Evolutionary conservation across 2,329 filamentous ascomycete genomes (phyloP).

Genomic region (Aureobasidium sp.): DNA sequence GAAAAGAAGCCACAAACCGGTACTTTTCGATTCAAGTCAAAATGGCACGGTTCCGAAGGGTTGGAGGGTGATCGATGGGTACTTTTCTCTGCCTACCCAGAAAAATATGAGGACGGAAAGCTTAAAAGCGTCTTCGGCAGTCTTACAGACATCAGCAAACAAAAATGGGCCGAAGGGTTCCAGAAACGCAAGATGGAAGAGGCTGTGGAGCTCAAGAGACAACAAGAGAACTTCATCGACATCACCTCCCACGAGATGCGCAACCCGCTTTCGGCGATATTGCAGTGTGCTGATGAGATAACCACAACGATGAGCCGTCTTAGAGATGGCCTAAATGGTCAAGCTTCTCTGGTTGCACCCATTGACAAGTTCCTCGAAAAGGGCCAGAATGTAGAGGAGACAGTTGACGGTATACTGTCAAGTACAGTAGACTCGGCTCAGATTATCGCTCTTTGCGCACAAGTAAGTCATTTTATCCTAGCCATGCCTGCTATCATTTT

Average conservation of each 20-base stretch:
- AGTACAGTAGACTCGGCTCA: slow-evolving; percentile 65
- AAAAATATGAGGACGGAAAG: slow-evolving; percentile 54
- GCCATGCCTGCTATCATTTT: not conserved
- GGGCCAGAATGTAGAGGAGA: slow-evolving; percentile 29
- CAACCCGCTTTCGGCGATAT: slow-evolving; percentile 48
- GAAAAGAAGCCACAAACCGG: slow-evolving; percentile 56
- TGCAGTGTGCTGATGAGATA: slow-evolving; percentile 73
- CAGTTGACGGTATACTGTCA: slow-evolving; percentile 40
- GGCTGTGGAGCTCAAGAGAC: slow-evolving; percentile 70
- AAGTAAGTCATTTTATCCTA: slow-evolving; percentile 25
- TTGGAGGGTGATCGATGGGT: slow-evolving; percentile 60
- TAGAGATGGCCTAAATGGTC: slow-evolving; percentile 34
- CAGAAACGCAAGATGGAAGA: slow-evolving; percentile 72
- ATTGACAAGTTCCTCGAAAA: not conserved
- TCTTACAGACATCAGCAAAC: slow-evolving; percentile 76
- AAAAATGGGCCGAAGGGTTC: slow-evolving; percentile 76
- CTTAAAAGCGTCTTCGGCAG: slow-evolving; percentile 71
- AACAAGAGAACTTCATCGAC: slow-evolving; percentile 69
- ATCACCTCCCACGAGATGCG: slow-evolving; percentile 35
- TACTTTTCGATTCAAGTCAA: slow-evolving; percentile 67
- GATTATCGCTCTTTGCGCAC: slow-evolving; percentile 68
- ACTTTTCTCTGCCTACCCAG: slow-evolving; percentile 66
- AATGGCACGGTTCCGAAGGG: slow-evolving; percentile 52
- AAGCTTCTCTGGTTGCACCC: slow-evolving; percentile 19
- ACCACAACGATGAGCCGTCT: slow-evolving; percentile 40